Base-by-base conservation (phyloP, 2,329 filamentous ascomycete genomes). In the Emergomyces africanus region DNA sequence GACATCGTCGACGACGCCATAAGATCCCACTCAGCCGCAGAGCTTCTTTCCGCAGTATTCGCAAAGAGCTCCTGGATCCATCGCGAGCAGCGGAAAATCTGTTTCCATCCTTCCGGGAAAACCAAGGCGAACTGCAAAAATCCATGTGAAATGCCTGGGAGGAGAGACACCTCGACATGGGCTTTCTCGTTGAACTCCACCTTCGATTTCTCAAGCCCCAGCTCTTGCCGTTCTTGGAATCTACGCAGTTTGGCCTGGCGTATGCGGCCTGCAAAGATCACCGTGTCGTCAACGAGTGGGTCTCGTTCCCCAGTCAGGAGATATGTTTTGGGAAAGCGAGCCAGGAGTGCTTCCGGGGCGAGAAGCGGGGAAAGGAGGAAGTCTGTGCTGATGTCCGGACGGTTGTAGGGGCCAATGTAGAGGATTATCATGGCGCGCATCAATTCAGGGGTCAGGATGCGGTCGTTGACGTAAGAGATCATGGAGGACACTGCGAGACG, bases 371-470 rank as follows among this genome's bases (percentile, higher is more conserved):
- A 95, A 2, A 99, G 82, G 0, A 96, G 81, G 70, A 90, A 96
- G 72, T 99, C 92, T 6, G 88, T 89, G 33, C 84, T 84, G 71
- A 99, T 97, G 70, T 97, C 90, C 0, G 94, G 94, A 0, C 91
- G 86, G 71, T 94, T 89, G 70, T 96, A 88, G 0, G 91, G 90
- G 0, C 94, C 94, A 59, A 99, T 88, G 71, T 99, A 99, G 3
- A 99, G 79, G 64, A 99, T 95, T 64, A 99, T 96, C 91, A 99
- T 97, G 63, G 91, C 90, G 37, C 94, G 88, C 87, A 97, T 96
- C 90, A 97, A 96, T 73, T 99, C 94, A 0, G 94, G 92, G 0
- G 90, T 92, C 15, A 99, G 80, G 33, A 99, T 88, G 33, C 94
- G 87, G 72, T 99, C 94, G 71, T 95, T 94, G 72, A 96, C 95